Conservation (phyloP, 345 rosid genomes). For the Dipteronia sinensis region DNA sequence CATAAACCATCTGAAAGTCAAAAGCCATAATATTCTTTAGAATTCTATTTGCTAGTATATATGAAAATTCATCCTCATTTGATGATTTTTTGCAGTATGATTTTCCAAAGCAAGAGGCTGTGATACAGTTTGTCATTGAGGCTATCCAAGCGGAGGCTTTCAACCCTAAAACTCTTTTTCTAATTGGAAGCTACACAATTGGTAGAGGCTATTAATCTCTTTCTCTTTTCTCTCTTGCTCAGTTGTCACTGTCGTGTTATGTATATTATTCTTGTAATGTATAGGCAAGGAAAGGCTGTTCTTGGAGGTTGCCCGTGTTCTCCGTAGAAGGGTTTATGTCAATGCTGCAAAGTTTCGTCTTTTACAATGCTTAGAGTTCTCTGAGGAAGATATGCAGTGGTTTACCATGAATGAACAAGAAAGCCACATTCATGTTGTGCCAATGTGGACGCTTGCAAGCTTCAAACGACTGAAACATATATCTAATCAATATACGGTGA, state of each 20-base stretch:
- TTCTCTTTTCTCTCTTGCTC: conserved; percentile 12
- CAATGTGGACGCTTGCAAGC: conserved; percentile 97
- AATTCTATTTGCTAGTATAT: neutral
- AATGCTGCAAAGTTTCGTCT: conserved; percentile 68
- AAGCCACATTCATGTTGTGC: conserved; percentile 92
- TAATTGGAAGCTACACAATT: conserved; percentile 91
- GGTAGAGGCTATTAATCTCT: conserved; percentile 43
- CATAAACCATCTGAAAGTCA: neutral
- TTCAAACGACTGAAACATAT: conserved; percentile 85
- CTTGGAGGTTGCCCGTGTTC: conserved; percentile 88
- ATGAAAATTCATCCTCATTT: conserved; percentile 10
- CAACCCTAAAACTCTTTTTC: conserved; percentile 84
- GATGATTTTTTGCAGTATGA: conserved; percentile 63
- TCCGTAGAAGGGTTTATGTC: conserved; percentile 68
- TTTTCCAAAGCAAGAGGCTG: conserved; percentile 94
- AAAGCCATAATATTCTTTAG: neutral
- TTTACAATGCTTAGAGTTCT: conserved; percentile 73
- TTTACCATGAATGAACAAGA: conserved; percentile 78
- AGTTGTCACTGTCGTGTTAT: conserved; percentile 3
- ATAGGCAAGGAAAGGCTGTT: conserved; percentile 91
- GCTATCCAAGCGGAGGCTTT: conserved; percentile 96
- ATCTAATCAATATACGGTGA: conserved; percentile 77
- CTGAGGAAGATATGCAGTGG: conserved; percentile 85
- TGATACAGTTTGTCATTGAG: conserved; percentile 90
- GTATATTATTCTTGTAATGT: conserved; percentile 2